A percentile compares a stretch with the other conserved stretches of the same genome.
Evolutionary conservation across 345 rosid species (phyloP).

Genomic region (Melaleuca alternifolia): DNA sequence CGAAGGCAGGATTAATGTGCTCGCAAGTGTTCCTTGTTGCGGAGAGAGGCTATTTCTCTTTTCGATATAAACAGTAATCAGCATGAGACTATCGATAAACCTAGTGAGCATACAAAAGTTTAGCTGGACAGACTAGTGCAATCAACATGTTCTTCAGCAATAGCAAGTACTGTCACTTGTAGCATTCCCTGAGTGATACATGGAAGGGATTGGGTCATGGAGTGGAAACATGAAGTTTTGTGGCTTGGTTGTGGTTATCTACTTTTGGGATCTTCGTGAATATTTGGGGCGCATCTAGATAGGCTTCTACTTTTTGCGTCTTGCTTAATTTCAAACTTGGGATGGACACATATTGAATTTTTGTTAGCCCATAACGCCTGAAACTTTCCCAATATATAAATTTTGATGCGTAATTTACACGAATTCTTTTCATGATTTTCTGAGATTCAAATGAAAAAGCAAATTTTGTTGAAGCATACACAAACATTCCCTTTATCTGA

Average conservation of each 20-base stretch:
- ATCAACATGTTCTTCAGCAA: not conserved
- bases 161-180: not conserved
- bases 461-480: not conserved
- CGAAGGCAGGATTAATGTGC: not conserved
- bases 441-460: no score
- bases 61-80: fast-evolving
- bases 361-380: not conserved
- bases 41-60: not conserved
- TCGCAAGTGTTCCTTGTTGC: not conserved
- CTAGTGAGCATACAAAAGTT: not conserved
- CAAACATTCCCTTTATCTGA: not conserved
- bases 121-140: not conserved
- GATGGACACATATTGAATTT: not conserved
- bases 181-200: not conserved
- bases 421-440: not conserved
- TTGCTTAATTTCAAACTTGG: not conserved
- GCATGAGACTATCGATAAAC: not conserved
- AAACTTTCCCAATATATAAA: not conserved
- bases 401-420: not conserved
- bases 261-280: not conserved
- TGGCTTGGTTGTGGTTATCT: not conserved
- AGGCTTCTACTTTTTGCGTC: not conserved
- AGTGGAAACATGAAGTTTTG: not conserved
- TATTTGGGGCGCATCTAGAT: not conserved
- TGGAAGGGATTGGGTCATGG: not conserved